Percentiles rank a stretch among this genome's conserved stretches.
Conservation (phyloP, 2,329 filamentous ascomycete species). For the Colletotrichum liaoningense region DNA sequence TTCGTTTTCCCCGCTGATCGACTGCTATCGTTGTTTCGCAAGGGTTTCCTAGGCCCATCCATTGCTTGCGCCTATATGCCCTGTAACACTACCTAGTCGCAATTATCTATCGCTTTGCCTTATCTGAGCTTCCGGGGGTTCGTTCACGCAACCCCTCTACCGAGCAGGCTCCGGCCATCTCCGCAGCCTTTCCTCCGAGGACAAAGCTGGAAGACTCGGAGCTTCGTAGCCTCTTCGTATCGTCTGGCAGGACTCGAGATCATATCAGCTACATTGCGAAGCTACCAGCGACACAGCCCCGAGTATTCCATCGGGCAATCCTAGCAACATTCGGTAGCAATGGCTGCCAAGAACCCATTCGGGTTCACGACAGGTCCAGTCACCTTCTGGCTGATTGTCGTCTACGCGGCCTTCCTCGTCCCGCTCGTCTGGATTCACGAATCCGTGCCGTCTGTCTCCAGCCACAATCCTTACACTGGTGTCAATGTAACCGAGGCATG, state of each 20-base stretch:
- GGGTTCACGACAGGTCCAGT: constrained; percentile 86
- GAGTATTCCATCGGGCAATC: constrained; percentile 12
- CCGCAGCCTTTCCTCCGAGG: neutral
- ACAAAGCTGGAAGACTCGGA: neutral
- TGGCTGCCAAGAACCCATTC: constrained; percentile 63
- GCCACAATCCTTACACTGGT: constrained; percentile 66
- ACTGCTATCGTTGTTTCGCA: neutral
- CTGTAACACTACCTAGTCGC: neutral
- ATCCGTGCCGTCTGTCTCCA: constrained; percentile 76
- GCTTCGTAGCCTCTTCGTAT: neutral
- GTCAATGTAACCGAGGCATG: constrained; percentile 89
- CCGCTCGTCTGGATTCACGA: constrained; percentile 81
- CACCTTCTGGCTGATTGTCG: constrained; percentile 78
- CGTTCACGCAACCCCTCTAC: neutral
- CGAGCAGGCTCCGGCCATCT: neutral
- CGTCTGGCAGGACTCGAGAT: neutral
- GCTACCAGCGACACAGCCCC: no score
- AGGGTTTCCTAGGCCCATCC: neutral
- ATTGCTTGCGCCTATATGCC: neutral
- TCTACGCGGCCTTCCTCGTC: constrained; percentile 83
- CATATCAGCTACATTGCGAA: neutral
- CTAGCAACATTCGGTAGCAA: constrained; percentile 27
- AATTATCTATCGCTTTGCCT: neutral
- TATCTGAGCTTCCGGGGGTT: neutral
- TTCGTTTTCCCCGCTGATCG: neutral